Evolutionary conservation across 164 flowering plant species (phyloP).

Genomic region (Sedum album): DNA sequence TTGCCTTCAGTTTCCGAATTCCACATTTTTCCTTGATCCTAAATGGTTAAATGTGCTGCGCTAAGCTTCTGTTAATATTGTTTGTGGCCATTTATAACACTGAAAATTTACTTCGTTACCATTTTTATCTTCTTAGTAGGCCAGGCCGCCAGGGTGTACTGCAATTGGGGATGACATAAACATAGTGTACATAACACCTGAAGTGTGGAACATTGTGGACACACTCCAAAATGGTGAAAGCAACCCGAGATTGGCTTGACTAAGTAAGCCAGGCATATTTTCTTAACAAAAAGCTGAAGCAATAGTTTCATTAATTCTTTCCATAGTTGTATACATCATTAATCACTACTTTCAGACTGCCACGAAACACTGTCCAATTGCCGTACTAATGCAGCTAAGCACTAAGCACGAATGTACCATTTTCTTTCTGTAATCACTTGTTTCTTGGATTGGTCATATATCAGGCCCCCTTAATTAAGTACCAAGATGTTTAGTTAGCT

Average conservation of each 20-base stretch:
- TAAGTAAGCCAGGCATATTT: slow-evolving; percentile 5
- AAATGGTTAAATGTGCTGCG: not conserved
- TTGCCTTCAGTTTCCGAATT: not conserved
- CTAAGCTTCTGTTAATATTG: too few relatives aligned
- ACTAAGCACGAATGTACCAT: not conserved
- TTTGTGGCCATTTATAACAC: too few relatives aligned
- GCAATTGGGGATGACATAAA: not conserved
- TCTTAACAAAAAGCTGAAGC: not conserved
- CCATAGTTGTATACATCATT: not conserved
- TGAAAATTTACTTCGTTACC: not conserved
- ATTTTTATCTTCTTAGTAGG: not conserved
- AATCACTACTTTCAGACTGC: slow-evolving; percentile 4
- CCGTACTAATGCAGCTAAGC: not conserved
- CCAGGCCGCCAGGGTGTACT: not conserved
- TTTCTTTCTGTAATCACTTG: not conserved
- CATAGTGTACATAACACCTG: not conserved
- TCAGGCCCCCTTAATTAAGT: not conserved
- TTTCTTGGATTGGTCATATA: not conserved
- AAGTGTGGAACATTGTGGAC: not conserved
- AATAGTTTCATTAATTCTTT: not conserved
- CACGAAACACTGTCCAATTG: not conserved
- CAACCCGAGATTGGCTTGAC: slow-evolving; percentile 2
- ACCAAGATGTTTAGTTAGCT: not conserved
- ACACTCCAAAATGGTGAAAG: not conserved
- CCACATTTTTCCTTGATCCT: not conserved